Evolutionary conservation across 768 basidiomycete genomes (phyloP).

Genomic region (Suillus lakei): DNA sequence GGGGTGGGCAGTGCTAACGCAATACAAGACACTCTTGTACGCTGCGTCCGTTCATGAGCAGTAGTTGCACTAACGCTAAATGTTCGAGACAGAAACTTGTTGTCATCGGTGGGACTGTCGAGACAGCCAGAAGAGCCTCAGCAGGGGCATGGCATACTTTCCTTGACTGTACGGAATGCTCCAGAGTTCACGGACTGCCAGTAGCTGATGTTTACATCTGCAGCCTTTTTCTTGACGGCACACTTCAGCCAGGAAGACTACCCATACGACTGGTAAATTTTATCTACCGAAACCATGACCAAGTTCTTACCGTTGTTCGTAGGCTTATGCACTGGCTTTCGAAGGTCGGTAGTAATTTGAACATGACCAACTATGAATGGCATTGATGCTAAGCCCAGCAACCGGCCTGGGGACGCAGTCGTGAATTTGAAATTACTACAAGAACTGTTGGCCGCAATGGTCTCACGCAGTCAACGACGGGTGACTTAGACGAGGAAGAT

Average conservation of each 20-base stretch:
- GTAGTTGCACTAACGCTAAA: slow-evolving; percentile 5
- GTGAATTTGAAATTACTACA: slow-evolving; percentile 90
- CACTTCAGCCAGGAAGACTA: slow-evolving; percentile 90
- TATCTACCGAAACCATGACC: slow-evolving; percentile 5
- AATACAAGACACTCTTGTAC: slow-evolving; percentile 79
- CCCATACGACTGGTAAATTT: slow-evolving; percentile 77
- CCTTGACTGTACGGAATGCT: slow-evolving; percentile 64
- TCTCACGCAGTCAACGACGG: slow-evolving; percentile 68
- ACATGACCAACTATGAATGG: slow-evolving; percentile 3
- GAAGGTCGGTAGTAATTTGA: slow-evolving; percentile 53
- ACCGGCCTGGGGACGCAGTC: slow-evolving; percentile 88
- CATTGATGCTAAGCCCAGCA: slow-evolving; percentile 54
- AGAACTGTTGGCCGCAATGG: slow-evolving; percentile 69
- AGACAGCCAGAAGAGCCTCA: slow-evolving; percentile 81
- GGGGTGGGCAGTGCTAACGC: slow-evolving; percentile 64
- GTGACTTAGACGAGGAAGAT: slow-evolving; percentile 82
- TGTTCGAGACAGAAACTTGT: slow-evolving; percentile 70
- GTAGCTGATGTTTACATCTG: slow-evolving; percentile 28
- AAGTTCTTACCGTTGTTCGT: slow-evolving; percentile 15
- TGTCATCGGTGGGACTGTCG: slow-evolving; percentile 88
- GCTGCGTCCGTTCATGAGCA: slow-evolving; percentile 20
- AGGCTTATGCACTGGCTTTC: slow-evolving; percentile 92
- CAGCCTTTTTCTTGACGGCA: slow-evolving; percentile 86
- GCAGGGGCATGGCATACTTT: slow-evolving; percentile 90
- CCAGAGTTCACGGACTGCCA: slow-evolving; percentile 8